Percentiles rank a stretch among this genome's conserved stretches.
Conservation (phyloP, 208 protist species). For the Acanthamoeba triangularis region DNA sequence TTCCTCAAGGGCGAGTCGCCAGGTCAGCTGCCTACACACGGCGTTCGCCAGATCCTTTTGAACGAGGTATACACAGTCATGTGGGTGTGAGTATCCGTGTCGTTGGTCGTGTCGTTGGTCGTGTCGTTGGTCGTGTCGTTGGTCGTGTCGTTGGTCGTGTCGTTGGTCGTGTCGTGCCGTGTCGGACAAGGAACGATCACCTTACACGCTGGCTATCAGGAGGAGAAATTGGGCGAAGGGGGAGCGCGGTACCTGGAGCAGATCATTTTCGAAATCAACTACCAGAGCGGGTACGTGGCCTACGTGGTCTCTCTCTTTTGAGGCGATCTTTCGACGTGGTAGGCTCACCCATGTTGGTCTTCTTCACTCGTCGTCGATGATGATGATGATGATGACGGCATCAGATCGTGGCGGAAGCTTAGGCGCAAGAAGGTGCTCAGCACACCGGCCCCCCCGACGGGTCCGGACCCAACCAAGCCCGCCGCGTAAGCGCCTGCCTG, state of each 20-base stretch:
- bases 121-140: too few species aligned
- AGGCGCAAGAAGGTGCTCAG: constrained; percentile 44
- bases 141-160: too few species aligned
- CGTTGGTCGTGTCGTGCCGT: not conserved
- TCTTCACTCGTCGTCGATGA: not conserved
- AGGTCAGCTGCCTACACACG: not conserved
- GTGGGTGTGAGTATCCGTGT: too few species aligned
- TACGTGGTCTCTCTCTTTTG: not conserved
- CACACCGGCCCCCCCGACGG: too few species aligned
- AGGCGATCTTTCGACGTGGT: too few species aligned
- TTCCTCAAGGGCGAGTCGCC: constrained; percentile 32
- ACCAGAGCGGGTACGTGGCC: constrained; percentile 7
- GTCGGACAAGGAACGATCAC: too few species aligned
- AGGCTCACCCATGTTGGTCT: not conserved
- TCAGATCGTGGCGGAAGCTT: constrained; percentile 44
- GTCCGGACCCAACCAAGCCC: not conserved
- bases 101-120: too few species aligned
- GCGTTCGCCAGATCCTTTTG: constrained; percentile 40
- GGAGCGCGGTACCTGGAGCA: constrained; percentile 52
- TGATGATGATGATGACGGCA: not conserved
- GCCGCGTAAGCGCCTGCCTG: not conserved
- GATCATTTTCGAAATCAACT: constrained; percentile 72
- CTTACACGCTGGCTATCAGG: not conserved
- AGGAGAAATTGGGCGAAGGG: constrained; percentile 35
- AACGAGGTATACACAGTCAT: constrained; percentile 1